Evolutionary conservation across 352 stramenopile genomes (phyloP).

Genomic region (Globisporangium cylindrosporum): DNA sequence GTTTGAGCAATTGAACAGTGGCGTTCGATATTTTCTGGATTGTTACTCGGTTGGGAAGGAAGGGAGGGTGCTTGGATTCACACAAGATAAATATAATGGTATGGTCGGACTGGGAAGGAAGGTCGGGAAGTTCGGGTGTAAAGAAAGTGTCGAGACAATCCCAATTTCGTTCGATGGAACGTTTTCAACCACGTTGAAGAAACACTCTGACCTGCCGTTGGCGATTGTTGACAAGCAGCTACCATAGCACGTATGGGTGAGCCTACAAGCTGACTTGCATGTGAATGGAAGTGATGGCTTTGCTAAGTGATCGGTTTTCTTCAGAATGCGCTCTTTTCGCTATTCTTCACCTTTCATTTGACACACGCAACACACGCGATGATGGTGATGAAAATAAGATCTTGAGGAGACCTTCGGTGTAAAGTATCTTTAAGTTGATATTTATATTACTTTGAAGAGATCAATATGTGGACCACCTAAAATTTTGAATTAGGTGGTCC

Average conservation of each 20-base stretch:
- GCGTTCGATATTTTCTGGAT: constrained; percentile 10
- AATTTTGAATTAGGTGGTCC: too few species aligned
- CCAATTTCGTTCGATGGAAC: neutral
- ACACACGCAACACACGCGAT: neutral
- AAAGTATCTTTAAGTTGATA: too few species aligned
- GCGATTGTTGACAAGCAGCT: neutral
- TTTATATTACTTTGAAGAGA: too few species aligned
- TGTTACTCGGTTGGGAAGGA: neutral
- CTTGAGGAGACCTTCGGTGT: neutral
- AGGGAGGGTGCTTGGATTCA: too few species aligned
- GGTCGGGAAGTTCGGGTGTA: neutral
- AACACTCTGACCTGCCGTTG: neutral
- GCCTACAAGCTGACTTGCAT: neutral
- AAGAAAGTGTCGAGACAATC: neutral
- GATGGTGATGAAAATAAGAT: neutral
- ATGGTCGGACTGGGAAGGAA: neutral
- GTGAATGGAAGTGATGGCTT: neutral
- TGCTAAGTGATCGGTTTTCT: neutral
- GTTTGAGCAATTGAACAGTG: neutral
- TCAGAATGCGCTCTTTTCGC: neutral
- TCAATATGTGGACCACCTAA: too few species aligned
- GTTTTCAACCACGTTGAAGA: neutral
- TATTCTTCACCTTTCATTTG: neutral
- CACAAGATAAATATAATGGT: neutral
- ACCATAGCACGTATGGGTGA: neutral